Evolutionary conservation across 2,329 filamentous ascomycete genomes (phyloP).

Genomic region (Trichothecium sympodiale): DNA sequence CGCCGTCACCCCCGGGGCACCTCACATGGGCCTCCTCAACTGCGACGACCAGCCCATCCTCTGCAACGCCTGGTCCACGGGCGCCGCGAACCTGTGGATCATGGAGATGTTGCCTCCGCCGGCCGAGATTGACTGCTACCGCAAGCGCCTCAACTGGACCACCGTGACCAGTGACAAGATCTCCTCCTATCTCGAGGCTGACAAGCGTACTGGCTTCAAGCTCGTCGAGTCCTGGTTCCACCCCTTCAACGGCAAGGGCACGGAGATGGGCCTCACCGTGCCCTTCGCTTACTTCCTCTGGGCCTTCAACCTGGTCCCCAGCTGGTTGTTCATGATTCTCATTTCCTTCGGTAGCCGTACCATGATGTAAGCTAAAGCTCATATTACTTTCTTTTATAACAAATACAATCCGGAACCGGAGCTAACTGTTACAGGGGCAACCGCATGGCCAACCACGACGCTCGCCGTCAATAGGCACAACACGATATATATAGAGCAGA

Average conservation of each 20-base stretch:
- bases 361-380: conserved; percentile 64
- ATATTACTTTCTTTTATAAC: too few relatives aligned
- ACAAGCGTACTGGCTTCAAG: conserved; percentile 33
- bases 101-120: conserved; percentile 56
- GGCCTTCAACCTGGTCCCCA: conserved; percentile 53
- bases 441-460: conserved; percentile 16
- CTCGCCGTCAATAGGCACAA: neutral
- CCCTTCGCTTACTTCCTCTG: conserved; percentile 59
- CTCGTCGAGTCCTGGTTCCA: conserved; percentile 58
- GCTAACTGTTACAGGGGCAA: conserved; percentile 19
- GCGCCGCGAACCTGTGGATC: conserved; percentile 54
- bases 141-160: conserved; percentile 58
- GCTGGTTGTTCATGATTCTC: conserved; percentile 70
- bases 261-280: conserved; percentile 48
- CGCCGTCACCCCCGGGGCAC: conserved; percentile 47
- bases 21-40: conserved; percentile 59
- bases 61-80: conserved; percentile 62
- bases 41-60: conserved; percentile 66
- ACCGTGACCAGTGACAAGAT: conserved; percentile 55
- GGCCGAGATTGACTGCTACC: conserved; percentile 52
- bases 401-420: too few relatives aligned
- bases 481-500: neutral
- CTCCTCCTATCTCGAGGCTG: conserved; percentile 43
- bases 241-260: conserved; percentile 59
- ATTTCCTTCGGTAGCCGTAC: conserved; percentile 63